A percentile compares a stretch with the other conserved stretches of the same genome.
Conservation (phyloP, 768 basidiomycete genomes). For the Mycena filopes region DNA sequence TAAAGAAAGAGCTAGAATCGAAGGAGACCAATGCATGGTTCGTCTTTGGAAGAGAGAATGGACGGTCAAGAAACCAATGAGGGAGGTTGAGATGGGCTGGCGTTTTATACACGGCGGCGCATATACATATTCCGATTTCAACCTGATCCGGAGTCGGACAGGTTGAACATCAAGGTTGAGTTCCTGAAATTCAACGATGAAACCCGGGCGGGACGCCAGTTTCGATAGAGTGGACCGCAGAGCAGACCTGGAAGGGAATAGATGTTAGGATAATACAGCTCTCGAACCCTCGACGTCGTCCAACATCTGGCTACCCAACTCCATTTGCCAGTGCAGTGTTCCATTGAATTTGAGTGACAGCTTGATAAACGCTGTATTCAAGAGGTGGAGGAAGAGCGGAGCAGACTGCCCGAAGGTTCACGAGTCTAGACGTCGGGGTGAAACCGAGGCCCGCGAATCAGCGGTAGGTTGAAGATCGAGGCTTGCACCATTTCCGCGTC, state of each 20-base stretch:
- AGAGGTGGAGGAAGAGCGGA: too few relatives aligned
- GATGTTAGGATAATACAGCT: not conserved
- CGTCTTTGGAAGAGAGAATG: not conserved
- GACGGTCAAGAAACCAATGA: constrained; percentile 7
- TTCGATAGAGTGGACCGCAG: too few relatives aligned
- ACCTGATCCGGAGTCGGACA: too few relatives aligned
- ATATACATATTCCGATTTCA: not conserved
- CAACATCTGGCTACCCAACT: not conserved
- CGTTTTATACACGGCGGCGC: constrained; percentile 5
- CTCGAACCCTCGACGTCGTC: too few relatives aligned
- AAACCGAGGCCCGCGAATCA: too few relatives aligned
- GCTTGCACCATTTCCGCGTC: too few relatives aligned
- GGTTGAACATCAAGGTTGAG: not conserved
- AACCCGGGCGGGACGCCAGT: not conserved
- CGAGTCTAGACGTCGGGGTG: too few relatives aligned
- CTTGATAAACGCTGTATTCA: too few relatives aligned
- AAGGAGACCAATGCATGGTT: not conserved
- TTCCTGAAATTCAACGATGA: constrained; percentile 3
- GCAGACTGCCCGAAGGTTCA: too few relatives aligned
- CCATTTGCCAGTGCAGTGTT: not conserved
- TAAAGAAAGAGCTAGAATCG: constrained; percentile 22
- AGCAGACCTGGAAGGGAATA: not conserved
- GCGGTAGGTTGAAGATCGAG: too few relatives aligned
- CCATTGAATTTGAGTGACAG: not conserved
- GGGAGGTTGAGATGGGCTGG: too few relatives aligned